Conservation (phyloP, 2,329 filamentous ascomycete species). For the Scleromitrula shiraiana region DNA sequence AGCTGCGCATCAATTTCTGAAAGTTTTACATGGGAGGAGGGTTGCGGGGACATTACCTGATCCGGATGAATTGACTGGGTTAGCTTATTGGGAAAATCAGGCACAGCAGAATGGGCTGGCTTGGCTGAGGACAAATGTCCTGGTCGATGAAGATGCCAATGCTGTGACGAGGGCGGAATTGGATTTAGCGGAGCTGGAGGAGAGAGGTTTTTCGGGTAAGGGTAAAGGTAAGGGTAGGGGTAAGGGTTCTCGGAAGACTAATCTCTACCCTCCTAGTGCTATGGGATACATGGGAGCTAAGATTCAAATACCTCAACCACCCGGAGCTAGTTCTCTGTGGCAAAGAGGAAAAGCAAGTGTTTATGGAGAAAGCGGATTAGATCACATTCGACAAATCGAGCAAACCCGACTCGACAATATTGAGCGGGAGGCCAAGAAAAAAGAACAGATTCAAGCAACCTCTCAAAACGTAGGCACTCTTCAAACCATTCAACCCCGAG, state of each 20-base stretch:
- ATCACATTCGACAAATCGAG: constrained; percentile 47
- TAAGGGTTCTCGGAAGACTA: constrained; percentile 24
- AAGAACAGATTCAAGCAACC: constrained; percentile 35
- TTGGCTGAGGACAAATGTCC: constrained; percentile 47
- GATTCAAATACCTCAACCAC: not conserved
- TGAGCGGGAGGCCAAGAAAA: constrained; percentile 35
- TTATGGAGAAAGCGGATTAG: constrained; percentile 50
- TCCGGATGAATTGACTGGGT: constrained; percentile 35
- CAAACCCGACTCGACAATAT: constrained; percentile 38
- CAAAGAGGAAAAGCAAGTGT: constrained; percentile 32
- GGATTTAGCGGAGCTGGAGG: constrained; percentile 48
- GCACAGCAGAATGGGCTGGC: constrained; percentile 41
- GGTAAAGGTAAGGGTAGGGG: constrained; percentile 24
- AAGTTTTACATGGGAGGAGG: constrained; percentile 53
- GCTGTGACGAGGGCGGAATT: constrained; percentile 55
- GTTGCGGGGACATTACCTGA: constrained; percentile 58
- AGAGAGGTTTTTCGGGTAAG: constrained; percentile 1
- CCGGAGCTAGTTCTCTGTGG: not conserved
- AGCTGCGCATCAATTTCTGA: constrained; percentile 45
- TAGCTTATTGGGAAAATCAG: constrained; percentile 12
- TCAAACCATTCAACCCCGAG: constrained; percentile 14
- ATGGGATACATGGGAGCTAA: not conserved
- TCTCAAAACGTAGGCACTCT: constrained; percentile 24
- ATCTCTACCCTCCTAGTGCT: constrained; percentile 25
- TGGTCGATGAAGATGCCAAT: constrained; percentile 53